Base-by-base conservation (phyloP, 2,329 filamentous ascomycete genomes). In the Lachnellula arida region DNA sequence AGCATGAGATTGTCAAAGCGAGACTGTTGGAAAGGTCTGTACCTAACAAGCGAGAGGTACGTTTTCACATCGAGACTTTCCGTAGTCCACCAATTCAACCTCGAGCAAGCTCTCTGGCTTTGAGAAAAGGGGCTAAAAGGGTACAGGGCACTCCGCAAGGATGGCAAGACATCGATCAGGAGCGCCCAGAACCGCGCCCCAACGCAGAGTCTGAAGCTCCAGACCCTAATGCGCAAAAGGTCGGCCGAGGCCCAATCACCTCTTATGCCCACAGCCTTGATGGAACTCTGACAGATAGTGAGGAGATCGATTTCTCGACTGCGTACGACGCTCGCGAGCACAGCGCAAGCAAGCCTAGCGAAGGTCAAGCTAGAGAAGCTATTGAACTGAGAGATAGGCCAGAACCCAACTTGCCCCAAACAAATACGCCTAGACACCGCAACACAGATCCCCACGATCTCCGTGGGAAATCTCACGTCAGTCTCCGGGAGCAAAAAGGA, bases 381-480 rank as follows among this genome's bases (percentile, higher is more conserved):
- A 47, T 47, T 11, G 44, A 47, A 32, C 28, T 47, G 44, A 25
- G n/a, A 47, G 44, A 47, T 14, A 47, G 58, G 32, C 60, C 57
- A 28, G 56, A 57, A 48, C 50, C 55, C 17, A 60, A 59, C 37
- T 46, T 65, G 8, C 64, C 62, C 32, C 44, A 58, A 53, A 55
- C 60, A 14, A 61, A 53, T 47, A 58, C 51, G 22, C 28, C 53
- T 32, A 37, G 53, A 48, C 51, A 47, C 48, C 51, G 37, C 15
- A 12, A 64, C 34, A 60, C 54, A 4, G 58, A 56, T 42, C 58
- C 63, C 6, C 64, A 66, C 14, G 78, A 71, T 63, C 73, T 84
- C 32, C 73, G 73, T 53, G 74, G 75, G 34, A 76, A 74, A 58
- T 80, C 78, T 1, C 80, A 84, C 65, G 74, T 83, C 62, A 84